Base-by-base conservation (phyloP, 805 yeast species). In the Candida argentea region DNA sequence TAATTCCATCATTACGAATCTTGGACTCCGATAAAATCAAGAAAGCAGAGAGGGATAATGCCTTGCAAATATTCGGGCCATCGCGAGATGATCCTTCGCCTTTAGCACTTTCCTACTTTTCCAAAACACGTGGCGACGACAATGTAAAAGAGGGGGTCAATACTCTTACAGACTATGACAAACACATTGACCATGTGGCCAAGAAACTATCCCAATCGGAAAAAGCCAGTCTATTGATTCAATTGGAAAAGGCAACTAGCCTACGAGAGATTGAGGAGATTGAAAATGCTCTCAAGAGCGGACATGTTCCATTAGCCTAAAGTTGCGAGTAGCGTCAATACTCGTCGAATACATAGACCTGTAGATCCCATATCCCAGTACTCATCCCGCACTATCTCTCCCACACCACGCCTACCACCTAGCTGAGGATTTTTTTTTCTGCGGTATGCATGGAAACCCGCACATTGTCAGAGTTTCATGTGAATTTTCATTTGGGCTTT, bases 191-290 rank as follows among this genome's bases (percentile, higher is more conserved):
- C 20, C 40, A 39, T 12, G 58, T 58, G 1, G 59, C 64, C 11
- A 46, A 53, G 15, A 71, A 64, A 34, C 57, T 83, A 40, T 59
- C 76, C 2, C 67, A 61, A 1, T 72, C 66, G 20, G 85, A 77
- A 21, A 67, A 61, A 32, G 49, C 51, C 9, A 52, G 55, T 25
- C 51, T 87, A 27, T 62, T 75, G 36, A 45, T 58, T 23, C 66
- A 72, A 36, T 57, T 87, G 31, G 61, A 65, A 29, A 57, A 54
- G 18, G 94, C 95, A 1, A 65, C 73, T 4, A 73, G 76, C 28
- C 46, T 87, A 32, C 81, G 69, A 5, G 95, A 87, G 37, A 81
- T 86, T 5, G 81, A 76, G 33, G 56, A 71, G 28, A 68, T 86
- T 14, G 93, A 84, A 46, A 57, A 52, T 16, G 59, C 70, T 13